phyloP scores from a whole-genome alignment of 75 land plant species.

The Gnetum montanum region DNA sequence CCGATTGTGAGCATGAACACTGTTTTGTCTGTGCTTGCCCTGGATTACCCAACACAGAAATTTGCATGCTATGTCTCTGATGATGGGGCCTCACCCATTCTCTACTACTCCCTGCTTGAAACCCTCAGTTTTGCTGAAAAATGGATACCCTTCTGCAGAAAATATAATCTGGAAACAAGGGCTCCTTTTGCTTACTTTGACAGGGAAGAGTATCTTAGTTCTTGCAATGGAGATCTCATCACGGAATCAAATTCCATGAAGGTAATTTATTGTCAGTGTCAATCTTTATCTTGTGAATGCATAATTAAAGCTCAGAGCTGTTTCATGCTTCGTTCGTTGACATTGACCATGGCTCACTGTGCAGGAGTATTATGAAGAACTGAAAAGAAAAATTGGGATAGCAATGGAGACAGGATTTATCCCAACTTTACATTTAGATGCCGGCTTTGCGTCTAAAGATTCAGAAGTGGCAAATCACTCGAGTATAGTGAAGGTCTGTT shows the following conservation, averaged over 20 bases:
- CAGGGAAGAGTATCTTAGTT: neutral
- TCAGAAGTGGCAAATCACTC: neutral
- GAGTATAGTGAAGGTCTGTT: neutral
- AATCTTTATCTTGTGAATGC: neutral
- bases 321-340: too few species aligned
- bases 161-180: neutral
- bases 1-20: conserved; percentile 2
- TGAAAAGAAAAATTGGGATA: neutral
- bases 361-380: neutral
- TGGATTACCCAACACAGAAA: conserved; percentile 14
- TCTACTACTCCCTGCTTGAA: conserved; percentile 2
- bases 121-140: neutral
- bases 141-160: conserved; percentile 10
- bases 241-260: neutral
- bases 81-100: conserved; percentile 1
- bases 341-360: too few species aligned
- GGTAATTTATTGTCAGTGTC: too few species aligned
- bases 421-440: too few species aligned
- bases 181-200: neutral
- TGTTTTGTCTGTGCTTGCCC: conserved; percentile 4
- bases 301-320: neutral
- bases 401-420: neutral
- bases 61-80: conserved; percentile 13
- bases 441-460: too few species aligned
- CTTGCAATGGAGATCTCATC: neutral